A percentile compares a stretch with the other conserved stretches of the same genome.
These are phyloP conservation scores for Backusella luteola DNA, from an alignment of 192 early-diverging fungal species.

Conservation along the genomic window DNA sequence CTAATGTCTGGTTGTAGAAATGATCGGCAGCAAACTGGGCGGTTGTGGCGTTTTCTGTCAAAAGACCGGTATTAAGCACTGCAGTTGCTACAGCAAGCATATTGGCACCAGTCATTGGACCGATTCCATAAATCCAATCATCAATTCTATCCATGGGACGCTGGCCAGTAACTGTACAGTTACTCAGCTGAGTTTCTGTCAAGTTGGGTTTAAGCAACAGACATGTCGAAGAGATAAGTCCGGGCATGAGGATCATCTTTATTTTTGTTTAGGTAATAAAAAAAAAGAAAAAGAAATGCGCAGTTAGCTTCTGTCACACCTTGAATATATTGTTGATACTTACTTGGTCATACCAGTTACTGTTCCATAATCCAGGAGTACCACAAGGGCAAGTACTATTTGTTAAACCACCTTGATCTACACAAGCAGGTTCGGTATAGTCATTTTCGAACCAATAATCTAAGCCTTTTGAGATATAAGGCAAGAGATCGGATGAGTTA, in stretches of 20 bases:
- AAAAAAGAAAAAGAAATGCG: not conserved
- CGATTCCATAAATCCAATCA: slow-evolving; percentile 15
- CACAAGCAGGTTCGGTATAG: slow-evolving; percentile 11
- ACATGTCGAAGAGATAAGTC: slow-evolving; percentile 18
- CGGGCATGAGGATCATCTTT: slow-evolving; percentile 21
- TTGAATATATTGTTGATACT: slow-evolving; percentile 1
- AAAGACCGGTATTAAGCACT: slow-evolving; percentile 6
- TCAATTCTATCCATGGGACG: slow-evolving; percentile 15
- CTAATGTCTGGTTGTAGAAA: slow-evolving; percentile 16
- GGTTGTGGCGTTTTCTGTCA: slow-evolving; percentile 20
- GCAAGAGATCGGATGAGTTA: slow-evolving; percentile 9
- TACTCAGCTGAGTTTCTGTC: not conserved
- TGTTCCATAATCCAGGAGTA: slow-evolving; percentile 32
- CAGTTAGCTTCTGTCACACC: not conserved
- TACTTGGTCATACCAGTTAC: slow-evolving; percentile 34
- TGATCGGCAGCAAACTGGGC: slow-evolving; percentile 4
- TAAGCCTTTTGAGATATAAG: slow-evolving; percentile 11
- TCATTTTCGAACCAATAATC: slow-evolving; percentile 29
- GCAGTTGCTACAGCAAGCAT: slow-evolving; percentile 22
- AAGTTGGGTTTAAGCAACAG: slow-evolving; percentile 13
- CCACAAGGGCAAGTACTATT: slow-evolving; percentile 33
- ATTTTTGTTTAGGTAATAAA: not conserved
- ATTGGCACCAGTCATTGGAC: slow-evolving; percentile 24
- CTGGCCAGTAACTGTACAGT: slow-evolving; percentile 13
- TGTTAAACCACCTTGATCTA: slow-evolving; percentile 21